phyloP scores from a whole-genome alignment of 2,329 filamentous ascomycete species.

The Aaosphaeria arxii region DNA sequence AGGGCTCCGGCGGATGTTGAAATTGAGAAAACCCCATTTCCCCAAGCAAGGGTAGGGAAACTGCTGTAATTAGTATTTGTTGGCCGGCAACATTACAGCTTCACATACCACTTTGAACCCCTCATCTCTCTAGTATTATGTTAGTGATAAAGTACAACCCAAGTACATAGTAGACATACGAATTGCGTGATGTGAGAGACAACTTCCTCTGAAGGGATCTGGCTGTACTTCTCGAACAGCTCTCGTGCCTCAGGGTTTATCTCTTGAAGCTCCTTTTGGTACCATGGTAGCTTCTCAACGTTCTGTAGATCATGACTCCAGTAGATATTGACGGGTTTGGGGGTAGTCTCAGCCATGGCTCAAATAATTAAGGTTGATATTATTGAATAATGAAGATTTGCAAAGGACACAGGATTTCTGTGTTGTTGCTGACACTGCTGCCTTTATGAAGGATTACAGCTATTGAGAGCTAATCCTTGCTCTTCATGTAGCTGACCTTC shows the following conservation, averaged over 20 bases:
- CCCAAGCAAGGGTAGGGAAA: slow-evolving; percentile 38
- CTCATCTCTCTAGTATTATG: slow-evolving; percentile 19
- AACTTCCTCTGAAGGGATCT: slow-evolving; percentile 32
- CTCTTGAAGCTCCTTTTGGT: slow-evolving; percentile 24
- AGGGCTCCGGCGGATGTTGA: slow-evolving; percentile 21
- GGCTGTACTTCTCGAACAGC: slow-evolving; percentile 40
- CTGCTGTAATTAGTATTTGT: slow-evolving; percentile 9
- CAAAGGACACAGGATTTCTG: too few species aligned
- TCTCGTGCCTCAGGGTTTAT: slow-evolving; percentile 27
- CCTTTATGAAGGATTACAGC: too few species aligned
- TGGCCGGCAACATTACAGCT: neutral
- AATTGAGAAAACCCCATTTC: slow-evolving; percentile 34
- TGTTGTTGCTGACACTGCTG: too few species aligned
- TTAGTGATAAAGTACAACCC: neutral
- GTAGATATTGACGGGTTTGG: too few species aligned
- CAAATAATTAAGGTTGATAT: too few species aligned
- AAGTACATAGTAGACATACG: slow-evolving; percentile 12
- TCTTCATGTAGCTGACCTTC: too few species aligned
- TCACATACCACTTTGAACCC: slow-evolving; percentile 28
- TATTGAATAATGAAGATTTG: too few species aligned
- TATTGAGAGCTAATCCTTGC: too few species aligned
- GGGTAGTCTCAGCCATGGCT: too few species aligned
- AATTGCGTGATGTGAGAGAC: slow-evolving; percentile 35
- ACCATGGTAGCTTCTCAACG: slow-evolving; percentile 15
- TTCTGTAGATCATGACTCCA: neutral